phyloP scores from a whole-genome alignment of 257 asterid species.

The Gardenia jasminoides region DNA sequence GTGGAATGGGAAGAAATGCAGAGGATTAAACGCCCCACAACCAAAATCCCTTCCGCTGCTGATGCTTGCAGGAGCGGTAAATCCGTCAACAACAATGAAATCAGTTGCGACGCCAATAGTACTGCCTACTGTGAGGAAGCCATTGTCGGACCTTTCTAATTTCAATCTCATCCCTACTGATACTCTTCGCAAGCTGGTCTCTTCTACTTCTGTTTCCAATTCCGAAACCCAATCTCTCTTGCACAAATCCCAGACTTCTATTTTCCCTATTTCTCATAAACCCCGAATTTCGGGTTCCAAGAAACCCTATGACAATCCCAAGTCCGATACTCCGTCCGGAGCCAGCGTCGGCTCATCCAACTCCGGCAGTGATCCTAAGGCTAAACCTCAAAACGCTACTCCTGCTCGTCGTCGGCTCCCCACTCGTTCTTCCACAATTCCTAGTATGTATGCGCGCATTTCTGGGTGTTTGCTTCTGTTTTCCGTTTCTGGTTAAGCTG shows the following conservation, averaged over 20 bases:
- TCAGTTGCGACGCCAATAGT: background rate
- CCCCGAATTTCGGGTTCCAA: slow-evolving; percentile 24
- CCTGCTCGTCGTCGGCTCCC: slow-evolving; percentile 22
- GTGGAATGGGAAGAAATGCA: slow-evolving; percentile 18
- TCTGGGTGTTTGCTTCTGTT: background rate
- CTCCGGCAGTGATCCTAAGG: slow-evolving; percentile 15
- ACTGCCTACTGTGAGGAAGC: slow-evolving; percentile 23
- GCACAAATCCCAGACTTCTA: background rate
- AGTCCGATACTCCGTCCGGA: slow-evolving; percentile 40
- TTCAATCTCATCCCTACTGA: slow-evolving; percentile 45
- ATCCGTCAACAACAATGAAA: slow-evolving; percentile 3
- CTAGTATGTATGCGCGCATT: slow-evolving; percentile 21
- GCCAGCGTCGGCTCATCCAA: slow-evolving; percentile 56
- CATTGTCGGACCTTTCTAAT: slow-evolving; percentile 49
- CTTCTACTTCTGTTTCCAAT: slow-evolving; percentile 13
- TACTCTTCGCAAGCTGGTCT: slow-evolving; percentile 39
- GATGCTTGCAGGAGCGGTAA: background rate
- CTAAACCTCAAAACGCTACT: slow-evolving; percentile 30
- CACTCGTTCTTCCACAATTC: slow-evolving; percentile 18
- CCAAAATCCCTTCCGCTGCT: background rate
- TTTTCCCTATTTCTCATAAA: slow-evolving; percentile 10
- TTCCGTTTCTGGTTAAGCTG: background rate
- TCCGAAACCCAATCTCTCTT: slow-evolving; percentile 15
- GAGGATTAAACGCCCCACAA: background rate
- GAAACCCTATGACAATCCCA: background rate